A percentile compares a stretch with the other conserved stretches of the same genome.
Evolutionary conservation across 257 asterid genomes (phyloP).

Genomic region (Cordia subcordata): DNA sequence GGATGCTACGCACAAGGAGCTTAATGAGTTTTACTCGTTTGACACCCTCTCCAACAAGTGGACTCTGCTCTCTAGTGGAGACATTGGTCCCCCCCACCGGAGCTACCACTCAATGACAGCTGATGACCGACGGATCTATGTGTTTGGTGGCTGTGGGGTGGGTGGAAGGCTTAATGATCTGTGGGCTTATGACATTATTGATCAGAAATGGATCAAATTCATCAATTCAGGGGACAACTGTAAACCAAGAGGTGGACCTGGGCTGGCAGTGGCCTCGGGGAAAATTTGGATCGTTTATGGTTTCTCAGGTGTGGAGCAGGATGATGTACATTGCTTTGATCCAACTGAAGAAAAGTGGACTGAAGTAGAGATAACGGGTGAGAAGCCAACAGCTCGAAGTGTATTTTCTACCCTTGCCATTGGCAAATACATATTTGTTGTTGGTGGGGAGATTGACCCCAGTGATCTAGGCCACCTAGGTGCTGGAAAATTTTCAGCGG

Average conservation of each 20-base stretch:
- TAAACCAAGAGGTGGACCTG: constrained; percentile 90
- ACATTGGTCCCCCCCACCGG: constrained; percentile 49
- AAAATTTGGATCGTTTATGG: constrained; percentile 94
- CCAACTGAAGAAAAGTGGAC: constrained; percentile 48
- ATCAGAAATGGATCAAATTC: constrained; percentile 46
- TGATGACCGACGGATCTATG: constrained; percentile 48
- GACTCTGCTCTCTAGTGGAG: constrained; percentile 51
- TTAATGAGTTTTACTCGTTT: constrained; percentile 49
- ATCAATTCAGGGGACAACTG: constrained; percentile 53
- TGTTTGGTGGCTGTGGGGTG: constrained; percentile 87
- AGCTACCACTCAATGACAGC: constrained; percentile 87
- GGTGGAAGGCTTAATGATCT: constrained; percentile 70
- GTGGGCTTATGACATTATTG: constrained; percentile 68
- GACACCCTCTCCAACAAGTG: constrained; percentile 56
- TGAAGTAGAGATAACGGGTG: constrained; percentile 61
- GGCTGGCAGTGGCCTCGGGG: constrained; percentile 43
- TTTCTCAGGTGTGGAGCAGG: constrained; percentile 71
- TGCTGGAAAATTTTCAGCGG: constrained; percentile 63
- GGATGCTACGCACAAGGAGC: constrained; percentile 73
- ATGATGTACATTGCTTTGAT: constrained; percentile 74
- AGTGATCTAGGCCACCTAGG: constrained; percentile 90
- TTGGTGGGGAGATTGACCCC: constrained; percentile 89
- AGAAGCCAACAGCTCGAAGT: constrained; percentile 70
- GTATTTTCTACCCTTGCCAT: constrained; percentile 58
- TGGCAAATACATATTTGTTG: constrained; percentile 52